A percentile compares a stretch with the other conserved stretches of the same genome.
Conservation (phyloP, 768 basidiomycete species). For the Crucibulum laeve region DNA sequence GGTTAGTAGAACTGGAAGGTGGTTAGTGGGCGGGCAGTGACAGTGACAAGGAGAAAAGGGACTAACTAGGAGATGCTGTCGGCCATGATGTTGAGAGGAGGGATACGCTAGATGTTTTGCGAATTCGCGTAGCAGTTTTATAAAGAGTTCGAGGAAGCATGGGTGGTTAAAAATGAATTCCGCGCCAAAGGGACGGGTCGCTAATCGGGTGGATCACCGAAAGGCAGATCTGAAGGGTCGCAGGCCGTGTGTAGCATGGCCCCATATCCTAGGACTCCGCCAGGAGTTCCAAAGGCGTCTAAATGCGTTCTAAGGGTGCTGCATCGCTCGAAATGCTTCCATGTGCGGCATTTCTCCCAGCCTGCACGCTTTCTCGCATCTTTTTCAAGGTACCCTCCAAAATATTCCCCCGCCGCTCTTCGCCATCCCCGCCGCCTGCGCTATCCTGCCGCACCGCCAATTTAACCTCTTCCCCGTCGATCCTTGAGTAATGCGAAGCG, state of each 20-base stretch:
- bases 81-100: slow-evolving; percentile 40
- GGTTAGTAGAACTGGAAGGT: slow-evolving; percentile 28
- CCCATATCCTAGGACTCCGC: slow-evolving; percentile 43
- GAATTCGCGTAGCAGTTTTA: slow-evolving; percentile 51
- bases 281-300: too few species aligned
- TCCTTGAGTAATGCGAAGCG: too few species aligned
- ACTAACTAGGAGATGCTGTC: slow-evolving; percentile 56
- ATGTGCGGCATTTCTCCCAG: slow-evolving; percentile 35
- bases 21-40: slow-evolving; percentile 11
- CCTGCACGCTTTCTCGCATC: slow-evolving; percentile 25
- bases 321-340: slow-evolving; percentile 27
- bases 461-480: too few species aligned
- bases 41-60: slow-evolving; percentile 8
- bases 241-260: slow-evolving; percentile 36
- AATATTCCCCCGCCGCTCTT: slow-evolving; percentile 24
- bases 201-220: slow-evolving; percentile 53
- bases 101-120: slow-evolving; percentile 28
- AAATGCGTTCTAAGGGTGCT: too few species aligned
- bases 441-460: too few species aligned
- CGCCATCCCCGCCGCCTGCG: too few species aligned
- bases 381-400: slow-evolving; percentile 33
- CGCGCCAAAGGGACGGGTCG: slow-evolving; percentile 36
- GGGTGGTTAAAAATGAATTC: slow-evolving; percentile 34
- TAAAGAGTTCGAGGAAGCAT: slow-evolving; percentile 32
- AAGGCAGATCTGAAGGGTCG: slow-evolving; percentile 76